phyloP scores from a whole-genome alignment of 768 basidiomycete species.

The Kwoniella pini region DNA sequence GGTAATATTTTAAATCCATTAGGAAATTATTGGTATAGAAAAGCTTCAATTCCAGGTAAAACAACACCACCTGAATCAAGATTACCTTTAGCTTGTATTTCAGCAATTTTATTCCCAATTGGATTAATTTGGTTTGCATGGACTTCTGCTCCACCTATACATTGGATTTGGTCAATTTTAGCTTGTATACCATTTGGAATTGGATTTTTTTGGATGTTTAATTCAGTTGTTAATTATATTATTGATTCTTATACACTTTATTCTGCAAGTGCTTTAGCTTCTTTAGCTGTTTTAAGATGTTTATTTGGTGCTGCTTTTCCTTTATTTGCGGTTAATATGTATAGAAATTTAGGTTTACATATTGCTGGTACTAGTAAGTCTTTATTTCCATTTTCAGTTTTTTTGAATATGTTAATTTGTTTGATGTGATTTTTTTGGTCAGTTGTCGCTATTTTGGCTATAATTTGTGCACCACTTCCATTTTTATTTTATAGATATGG shows the following conservation, averaged over 20 bases:
- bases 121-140: constrained; percentile 64
- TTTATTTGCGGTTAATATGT: constrained; percentile 48
- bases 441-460: constrained; percentile 27
- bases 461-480: constrained; percentile 53
- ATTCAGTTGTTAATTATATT: constrained; percentile 65
- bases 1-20: constrained; percentile 62
- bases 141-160: constrained; percentile 56
- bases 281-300: constrained; percentile 66
- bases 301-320: constrained; percentile 66
- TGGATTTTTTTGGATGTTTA: constrained; percentile 65
- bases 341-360: constrained; percentile 26
- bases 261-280: constrained; percentile 66
- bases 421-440: background rate
- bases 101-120: constrained; percentile 61
- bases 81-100: constrained; percentile 64
- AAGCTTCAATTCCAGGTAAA: constrained; percentile 56
- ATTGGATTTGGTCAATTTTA: constrained; percentile 67
- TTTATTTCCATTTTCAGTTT: background rate
- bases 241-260: constrained; percentile 69
- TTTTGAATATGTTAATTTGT: too few relatives aligned
- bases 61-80: constrained; percentile 65
- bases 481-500: constrained; percentile 72
- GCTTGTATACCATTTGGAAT: constrained; percentile 67
- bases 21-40: constrained; percentile 62
- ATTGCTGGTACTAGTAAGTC: constrained; percentile 30